Percentiles rank a stretch among this genome's conserved stretches.
Evolutionary conservation across 805 yeast genomes (phyloP).

Genomic region (Candida methanosorbosa): DNA sequence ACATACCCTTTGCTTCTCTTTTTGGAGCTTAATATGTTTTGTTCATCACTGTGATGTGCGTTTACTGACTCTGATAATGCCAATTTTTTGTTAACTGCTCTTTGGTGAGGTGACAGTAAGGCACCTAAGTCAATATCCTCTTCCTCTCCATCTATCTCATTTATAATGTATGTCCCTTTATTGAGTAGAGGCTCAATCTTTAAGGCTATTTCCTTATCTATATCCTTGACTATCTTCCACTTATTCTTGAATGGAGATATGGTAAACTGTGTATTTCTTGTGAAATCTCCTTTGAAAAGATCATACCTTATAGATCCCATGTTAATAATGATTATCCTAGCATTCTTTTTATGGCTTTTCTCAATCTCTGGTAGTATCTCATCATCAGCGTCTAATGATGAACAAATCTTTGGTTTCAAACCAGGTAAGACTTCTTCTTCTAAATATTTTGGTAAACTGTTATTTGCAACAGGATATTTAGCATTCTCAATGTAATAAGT

Average conservation of each 20-base stretch:
- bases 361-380: slow-evolving; percentile 2
- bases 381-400: slow-evolving; percentile 14
- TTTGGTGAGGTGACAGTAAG: slow-evolving; percentile 17
- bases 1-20: slow-evolving; percentile 55
- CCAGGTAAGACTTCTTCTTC: slow-evolving; percentile 10
- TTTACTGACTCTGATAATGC: slow-evolving; percentile 5
- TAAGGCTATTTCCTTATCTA: slow-evolving; percentile 52
- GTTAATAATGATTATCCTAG: slow-evolving; percentile 58
- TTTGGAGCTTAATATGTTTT: neutral
- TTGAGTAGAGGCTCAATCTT: slow-evolving; percentile 50
- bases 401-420: neutral
- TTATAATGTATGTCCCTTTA: slow-evolving; percentile 31
- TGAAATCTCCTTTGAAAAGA: slow-evolving; percentile 75
- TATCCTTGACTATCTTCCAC: slow-evolving; percentile 57
- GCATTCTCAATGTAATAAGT: slow-evolving; percentile 63
- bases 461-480: slow-evolving; percentile 42
- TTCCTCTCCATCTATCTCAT: neutral
- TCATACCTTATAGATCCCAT: slow-evolving; percentile 89
- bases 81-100: slow-evolving; percentile 9
- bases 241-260: slow-evolving; percentile 79
- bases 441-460: slow-evolving; percentile 40
- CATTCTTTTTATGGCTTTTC: slow-evolving; percentile 14
- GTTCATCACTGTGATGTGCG: neutral
- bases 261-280: slow-evolving; percentile 69
- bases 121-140: no score